Base-by-base conservation (phyloP, 257 asterid genomes). In the Jaltomata sinuosa region DNA sequence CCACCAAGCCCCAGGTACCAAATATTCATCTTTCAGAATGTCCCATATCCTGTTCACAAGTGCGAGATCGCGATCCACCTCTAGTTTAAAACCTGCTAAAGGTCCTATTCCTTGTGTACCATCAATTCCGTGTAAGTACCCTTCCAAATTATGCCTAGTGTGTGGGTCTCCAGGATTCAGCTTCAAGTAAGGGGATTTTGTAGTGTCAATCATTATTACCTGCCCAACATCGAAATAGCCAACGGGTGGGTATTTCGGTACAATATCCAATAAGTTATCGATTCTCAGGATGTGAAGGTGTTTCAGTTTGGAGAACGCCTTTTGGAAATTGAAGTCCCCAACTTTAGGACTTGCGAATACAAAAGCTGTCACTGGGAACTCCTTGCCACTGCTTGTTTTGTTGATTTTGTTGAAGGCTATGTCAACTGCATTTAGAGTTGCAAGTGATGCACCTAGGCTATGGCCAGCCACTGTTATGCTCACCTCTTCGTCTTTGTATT, bases 391-490 rank as follows among this genome's bases (percentile, higher is more conserved):
- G 34, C 69, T 82, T 38, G 97, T 90, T 36, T 79, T 87, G 87
- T 93, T 94, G 93, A 88, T 87, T 6, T 89, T 88, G 7, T 94
- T 96, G 64, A 40, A 32, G 0, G 90, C 91, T 36, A 96, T 93
- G 87, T 96, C 98, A 0, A 86, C 88, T 21, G 96, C 98, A 47
- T 89, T 94, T 53, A 95, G 77, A 19, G 97, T 93, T 32, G 76
- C 76, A 32, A 67, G 89, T 1, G 76, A 67, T 32, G 76, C 76
- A 67, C 76, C 76, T 8, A 67, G 15, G 1, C 76, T 67, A 19
- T 95, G 99, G 1, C 98, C 99, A 11, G 94, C 86, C n/a, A 93
- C 80, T 15, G 95, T 94, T 71, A 95, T 91, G 88, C 98, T 94
- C 15, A 89, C 91, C 29, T 94, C 94, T 19, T 95, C 99, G 11